These are phyloP conservation scores for Tripidium arundinaceum DNA, from an alignment of 202 grass and related monocot species.

Conservation along the genomic window DNA sequence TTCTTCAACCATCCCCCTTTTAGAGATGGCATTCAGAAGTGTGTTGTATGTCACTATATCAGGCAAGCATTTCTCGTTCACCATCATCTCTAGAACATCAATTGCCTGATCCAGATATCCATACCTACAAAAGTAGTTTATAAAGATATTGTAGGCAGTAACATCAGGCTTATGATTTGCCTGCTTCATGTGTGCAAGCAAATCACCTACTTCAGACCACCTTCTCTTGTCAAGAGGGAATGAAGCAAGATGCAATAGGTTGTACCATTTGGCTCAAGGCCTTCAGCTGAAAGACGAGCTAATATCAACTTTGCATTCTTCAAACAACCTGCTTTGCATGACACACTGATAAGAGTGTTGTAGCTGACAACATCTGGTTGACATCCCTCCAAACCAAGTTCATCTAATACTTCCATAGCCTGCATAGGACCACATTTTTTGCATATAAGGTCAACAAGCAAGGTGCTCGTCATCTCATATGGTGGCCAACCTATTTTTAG, in stretches of 20 bases:
- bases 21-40: slow-evolving; percentile 61
- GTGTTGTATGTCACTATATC: slow-evolving; percentile 86
- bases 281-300: slow-evolving; percentile 44
- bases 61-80: slow-evolving; percentile 47
- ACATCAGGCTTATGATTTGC: slow-evolving; percentile 52
- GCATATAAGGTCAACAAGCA: slow-evolving; percentile 69
- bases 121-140: slow-evolving; percentile 67
- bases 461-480: slow-evolving; percentile 60
- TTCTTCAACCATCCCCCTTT: slow-evolving; percentile 54
- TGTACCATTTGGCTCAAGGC: slow-evolving; percentile 53
- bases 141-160: slow-evolving; percentile 75
- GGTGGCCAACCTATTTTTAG: slow-evolving; percentile 56
- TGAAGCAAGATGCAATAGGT: slow-evolving; percentile 76
- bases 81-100: slow-evolving; percentile 63
- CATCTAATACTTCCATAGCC: slow-evolving; percentile 55
- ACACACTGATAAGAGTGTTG: slow-evolving; percentile 60
- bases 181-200: slow-evolving; percentile 53
- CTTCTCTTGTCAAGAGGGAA: slow-evolving; percentile 48
- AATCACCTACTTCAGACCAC: slow-evolving; percentile 56
- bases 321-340: slow-evolving; percentile 59
- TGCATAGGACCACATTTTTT: slow-evolving; percentile 45
- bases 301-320: slow-evolving; percentile 44
- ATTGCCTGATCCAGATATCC: slow-evolving; percentile 61
- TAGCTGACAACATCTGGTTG: slow-evolving; percentile 62
- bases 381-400: slow-evolving; percentile 60